These are phyloP conservation scores for Lasiodiplodia sp. DNA, from an alignment of 2,329 filamentous ascomycete genomes.

Conservation along the genomic window DNA sequence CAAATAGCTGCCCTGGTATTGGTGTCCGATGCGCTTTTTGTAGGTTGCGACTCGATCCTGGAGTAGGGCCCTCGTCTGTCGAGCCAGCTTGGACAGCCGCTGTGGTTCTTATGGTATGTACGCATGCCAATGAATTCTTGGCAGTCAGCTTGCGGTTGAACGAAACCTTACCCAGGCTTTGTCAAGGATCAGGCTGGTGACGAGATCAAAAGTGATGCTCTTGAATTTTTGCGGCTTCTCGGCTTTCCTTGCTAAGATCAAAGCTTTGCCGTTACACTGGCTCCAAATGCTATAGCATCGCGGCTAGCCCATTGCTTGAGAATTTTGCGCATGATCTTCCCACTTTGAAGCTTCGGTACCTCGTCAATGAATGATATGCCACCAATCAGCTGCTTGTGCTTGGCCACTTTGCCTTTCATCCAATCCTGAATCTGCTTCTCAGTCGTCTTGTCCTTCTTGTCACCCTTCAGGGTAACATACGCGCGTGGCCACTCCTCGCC, in stretches of 20 bases:
- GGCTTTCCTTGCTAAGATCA: background rate
- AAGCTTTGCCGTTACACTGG: constrained; percentile 29
- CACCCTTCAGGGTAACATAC: constrained; percentile 60
- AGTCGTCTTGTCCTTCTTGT: constrained; percentile 49
- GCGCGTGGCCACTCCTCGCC: constrained; percentile 54
- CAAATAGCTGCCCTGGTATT: background rate
- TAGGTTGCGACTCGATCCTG: background rate
- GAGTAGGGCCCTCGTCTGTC: background rate
- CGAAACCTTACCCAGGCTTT: background rate
- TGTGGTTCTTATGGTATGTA: background rate
- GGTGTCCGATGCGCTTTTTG: too few relatives aligned
- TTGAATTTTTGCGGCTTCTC: background rate
- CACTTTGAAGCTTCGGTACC: constrained; percentile 64
- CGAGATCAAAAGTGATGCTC: background rate
- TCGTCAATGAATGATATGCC: constrained; percentile 72
- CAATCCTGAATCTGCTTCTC: constrained; percentile 66
- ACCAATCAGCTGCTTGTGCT: constrained; percentile 73
- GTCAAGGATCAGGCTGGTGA: background rate
- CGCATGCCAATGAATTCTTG: background rate
- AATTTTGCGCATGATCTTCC: constrained; percentile 68
- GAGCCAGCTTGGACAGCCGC: background rate
- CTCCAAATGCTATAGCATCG: constrained; percentile 52
- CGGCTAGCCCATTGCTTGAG: constrained; percentile 66
- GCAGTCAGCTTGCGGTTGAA: background rate
- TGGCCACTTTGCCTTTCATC: constrained; percentile 69